Percentiles rank a stretch among this genome's conserved stretches.
phyloP scores from a whole-genome alignment of 768 basidiomycete species.

The Trametes cinnabarina region DNA sequence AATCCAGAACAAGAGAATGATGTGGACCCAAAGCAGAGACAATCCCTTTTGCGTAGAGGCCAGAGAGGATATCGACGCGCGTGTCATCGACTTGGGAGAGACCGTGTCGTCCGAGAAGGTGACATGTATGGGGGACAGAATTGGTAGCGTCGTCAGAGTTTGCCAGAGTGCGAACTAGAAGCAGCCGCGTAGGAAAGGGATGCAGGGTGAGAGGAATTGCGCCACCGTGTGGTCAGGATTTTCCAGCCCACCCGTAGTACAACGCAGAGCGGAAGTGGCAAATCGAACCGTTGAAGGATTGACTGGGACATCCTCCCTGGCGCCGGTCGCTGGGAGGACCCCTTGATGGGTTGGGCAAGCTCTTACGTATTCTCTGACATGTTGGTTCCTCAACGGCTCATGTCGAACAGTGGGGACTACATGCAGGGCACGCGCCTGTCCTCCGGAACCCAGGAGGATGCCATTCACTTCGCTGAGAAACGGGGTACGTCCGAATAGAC shows the following conservation, averaged over 20 bases:
- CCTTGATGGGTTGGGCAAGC: constrained; percentile 95
- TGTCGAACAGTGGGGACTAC: constrained; percentile 76
- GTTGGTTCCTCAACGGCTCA: not conserved
- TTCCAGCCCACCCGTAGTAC: constrained; percentile 92
- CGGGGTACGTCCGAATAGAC: constrained; percentile 82
- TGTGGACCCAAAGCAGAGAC: constrained; percentile 72
- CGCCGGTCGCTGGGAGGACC: constrained; percentile 95
- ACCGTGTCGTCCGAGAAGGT: constrained; percentile 27
- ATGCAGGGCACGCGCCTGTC: constrained; percentile 86
- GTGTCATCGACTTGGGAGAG: constrained; percentile 32
- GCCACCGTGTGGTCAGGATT: constrained; percentile 84
- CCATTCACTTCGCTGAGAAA: constrained; percentile 94
- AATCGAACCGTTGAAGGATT: constrained; percentile 86
- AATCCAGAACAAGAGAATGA: constrained; percentile 69
- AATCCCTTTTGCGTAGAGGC: constrained; percentile 49
- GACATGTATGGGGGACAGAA: constrained; percentile 30
- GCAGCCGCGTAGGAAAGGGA: constrained; percentile 70
- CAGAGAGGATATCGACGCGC: constrained; percentile 32
- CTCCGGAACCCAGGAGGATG: constrained; percentile 86
- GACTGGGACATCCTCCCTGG: constrained; percentile 93
- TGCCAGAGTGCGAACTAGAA: constrained; percentile 66
- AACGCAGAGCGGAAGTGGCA: constrained; percentile 90
- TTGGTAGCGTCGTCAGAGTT: constrained; percentile 46
- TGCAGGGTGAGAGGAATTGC: constrained; percentile 83
- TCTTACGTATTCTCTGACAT: constrained; percentile 56